Conservation (phyloP, 257 asterid genomes). For the Solanum clarkiae region DNA sequence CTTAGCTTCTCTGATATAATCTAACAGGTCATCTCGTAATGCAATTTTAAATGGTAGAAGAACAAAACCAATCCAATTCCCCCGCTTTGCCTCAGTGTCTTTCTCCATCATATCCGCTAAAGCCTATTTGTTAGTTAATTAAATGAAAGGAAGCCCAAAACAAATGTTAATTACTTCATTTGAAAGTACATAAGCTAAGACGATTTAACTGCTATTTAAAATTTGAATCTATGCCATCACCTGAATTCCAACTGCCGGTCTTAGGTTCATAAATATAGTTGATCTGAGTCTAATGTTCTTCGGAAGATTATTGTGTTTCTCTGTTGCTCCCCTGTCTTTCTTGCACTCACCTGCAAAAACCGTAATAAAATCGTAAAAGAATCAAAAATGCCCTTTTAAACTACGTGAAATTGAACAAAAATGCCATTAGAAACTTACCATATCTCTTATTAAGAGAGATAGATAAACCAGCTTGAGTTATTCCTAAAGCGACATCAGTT, state of each 20-base stretch:
- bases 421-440: conserved; percentile 1
- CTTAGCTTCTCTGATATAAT: conserved; percentile 23
- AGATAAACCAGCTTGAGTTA: conserved; percentile 28
- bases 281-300: conserved; percentile 16
- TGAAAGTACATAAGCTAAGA: neutral
- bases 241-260: conserved; percentile 24
- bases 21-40: conserved; percentile 19
- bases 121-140: neutral
- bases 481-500: conserved; percentile 27
- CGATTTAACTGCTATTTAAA: neutral
- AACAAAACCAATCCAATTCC: conserved; percentile 22
- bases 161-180: neutral
- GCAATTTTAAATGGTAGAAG: conserved; percentile 21
- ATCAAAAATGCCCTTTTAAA: no score
- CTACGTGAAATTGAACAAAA: no score
- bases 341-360: neutral
- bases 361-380: no score
- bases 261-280: conserved; percentile 19
- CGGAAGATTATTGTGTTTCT: conserved; percentile 15
- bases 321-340: conserved; percentile 4
- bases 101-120: conserved; percentile 22
- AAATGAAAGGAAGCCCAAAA: neutral
- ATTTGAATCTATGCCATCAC: neutral
- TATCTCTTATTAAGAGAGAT: conserved; percentile 25
- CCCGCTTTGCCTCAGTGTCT: conserved; percentile 14